phyloP scores from a whole-genome alignment of 2,329 filamentous ascomycete species.

The Sclerotinia minor region DNA sequence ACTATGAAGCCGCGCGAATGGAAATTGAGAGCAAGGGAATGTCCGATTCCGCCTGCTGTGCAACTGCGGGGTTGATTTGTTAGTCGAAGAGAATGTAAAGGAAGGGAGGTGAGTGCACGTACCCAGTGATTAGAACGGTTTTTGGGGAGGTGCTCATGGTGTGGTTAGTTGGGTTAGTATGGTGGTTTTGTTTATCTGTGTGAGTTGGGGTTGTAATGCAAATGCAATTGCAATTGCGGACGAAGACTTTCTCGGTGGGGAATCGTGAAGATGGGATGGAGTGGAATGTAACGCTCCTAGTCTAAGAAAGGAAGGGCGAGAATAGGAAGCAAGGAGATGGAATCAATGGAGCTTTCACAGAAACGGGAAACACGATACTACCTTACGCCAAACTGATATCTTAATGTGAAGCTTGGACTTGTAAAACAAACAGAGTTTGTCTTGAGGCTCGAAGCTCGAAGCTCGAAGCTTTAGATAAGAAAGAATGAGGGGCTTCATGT shows the following conservation, averaged over 20 bases:
- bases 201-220: not conserved
- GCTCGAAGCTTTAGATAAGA: not conserved
- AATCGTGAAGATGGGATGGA: not conserved
- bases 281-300: not conserved
- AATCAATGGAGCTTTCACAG: too few relatives aligned
- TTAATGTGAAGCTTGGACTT: not conserved
- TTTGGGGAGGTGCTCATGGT: not conserved
- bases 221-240: not conserved
- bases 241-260: not conserved
- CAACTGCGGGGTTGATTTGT: slow-evolving; percentile 27
- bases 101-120: too few relatives aligned
- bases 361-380: not conserved
- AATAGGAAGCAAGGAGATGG: not conserved
- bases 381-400: not conserved
- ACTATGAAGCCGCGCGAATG: slow-evolving; percentile 44
- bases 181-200: not conserved
- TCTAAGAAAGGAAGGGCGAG: not conserved
- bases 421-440: not conserved
- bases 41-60: slow-evolving; percentile 44
- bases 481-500: not conserved
- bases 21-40: slow-evolving; percentile 46
- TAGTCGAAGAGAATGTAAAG: not conserved
- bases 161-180: not conserved
- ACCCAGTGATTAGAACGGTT: slow-evolving; percentile 19
- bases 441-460: not conserved